Conservation (phyloP, 2,329 filamentous ascomycete genomes). For the Penicillium hordei region DNA sequence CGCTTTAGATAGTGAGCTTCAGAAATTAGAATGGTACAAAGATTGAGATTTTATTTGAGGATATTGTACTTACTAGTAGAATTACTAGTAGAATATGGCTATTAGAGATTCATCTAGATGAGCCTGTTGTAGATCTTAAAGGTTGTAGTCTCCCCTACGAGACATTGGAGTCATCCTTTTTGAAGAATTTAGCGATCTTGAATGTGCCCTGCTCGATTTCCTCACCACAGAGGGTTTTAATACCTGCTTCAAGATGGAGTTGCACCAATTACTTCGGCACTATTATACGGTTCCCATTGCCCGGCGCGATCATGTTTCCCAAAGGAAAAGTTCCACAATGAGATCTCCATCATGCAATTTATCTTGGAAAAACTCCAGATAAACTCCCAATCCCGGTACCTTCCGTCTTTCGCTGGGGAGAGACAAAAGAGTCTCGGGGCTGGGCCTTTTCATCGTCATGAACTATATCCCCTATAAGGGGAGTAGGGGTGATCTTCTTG, state of each 20-base stretch:
- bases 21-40: too few species aligned
- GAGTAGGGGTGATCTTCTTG: background rate
- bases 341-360: slow-evolving; percentile 15
- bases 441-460: background rate
- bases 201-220: background rate
- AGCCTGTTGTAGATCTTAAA: too few species aligned
- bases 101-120: too few species aligned
- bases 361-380: background rate
- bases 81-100: too few species aligned
- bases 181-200: background rate
- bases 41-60: too few species aligned
- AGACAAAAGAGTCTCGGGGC: background rate
- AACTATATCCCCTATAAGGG: background rate
- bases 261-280: slow-evolving; percentile 11
- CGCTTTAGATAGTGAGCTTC: too few species aligned
- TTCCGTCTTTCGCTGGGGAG: background rate
- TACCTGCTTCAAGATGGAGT: slow-evolving; percentile 23
- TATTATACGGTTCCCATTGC: slow-evolving; percentile 24
- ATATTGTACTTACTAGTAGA: too few species aligned
- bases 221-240: slow-evolving; percentile 23
- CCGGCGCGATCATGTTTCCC: slow-evolving; percentile 21
- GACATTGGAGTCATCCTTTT: background rate
- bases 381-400: slow-evolving; percentile 8
- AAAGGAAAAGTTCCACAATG: slow-evolving; percentile 27
- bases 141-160: too few species aligned